phyloP scores from a whole-genome alignment of 2,329 filamentous ascomycete species.

The Purpureocillium lavendulum region DNA sequence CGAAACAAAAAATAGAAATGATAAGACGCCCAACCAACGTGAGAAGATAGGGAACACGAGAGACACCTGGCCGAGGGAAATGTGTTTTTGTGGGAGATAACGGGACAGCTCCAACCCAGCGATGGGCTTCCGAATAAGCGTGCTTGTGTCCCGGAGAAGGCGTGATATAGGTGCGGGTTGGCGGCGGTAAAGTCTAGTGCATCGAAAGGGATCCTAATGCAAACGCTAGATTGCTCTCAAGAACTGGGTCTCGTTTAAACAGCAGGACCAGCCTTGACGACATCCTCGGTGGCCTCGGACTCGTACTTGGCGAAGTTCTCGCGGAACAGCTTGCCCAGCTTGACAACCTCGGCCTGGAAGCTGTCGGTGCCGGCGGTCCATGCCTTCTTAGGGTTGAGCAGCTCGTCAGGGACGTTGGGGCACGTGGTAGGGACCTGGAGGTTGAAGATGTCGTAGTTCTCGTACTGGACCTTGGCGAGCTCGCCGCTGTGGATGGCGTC shows the following conservation, averaged over 20 bases:
- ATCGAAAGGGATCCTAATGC: neutral
- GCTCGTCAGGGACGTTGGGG: constrained; percentile 78
- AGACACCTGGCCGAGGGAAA: neutral
- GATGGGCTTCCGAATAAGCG: neutral
- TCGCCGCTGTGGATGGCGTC: constrained; percentile 97
- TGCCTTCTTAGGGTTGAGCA: constrained; percentile 88
- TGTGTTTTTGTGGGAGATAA: neutral
- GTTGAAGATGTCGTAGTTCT: constrained; percentile 95
- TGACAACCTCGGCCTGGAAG: constrained; percentile 82
- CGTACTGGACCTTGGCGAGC: constrained; percentile 86
- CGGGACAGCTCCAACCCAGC: neutral
- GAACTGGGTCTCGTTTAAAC: constrained; percentile 15
- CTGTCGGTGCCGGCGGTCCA: constrained; percentile 78
- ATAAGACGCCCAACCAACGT: neutral
- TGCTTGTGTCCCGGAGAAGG: neutral
- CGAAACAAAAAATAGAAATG: neutral
- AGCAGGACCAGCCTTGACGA: constrained; percentile 57
- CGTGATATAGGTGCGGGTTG: neutral
- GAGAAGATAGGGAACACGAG: neutral
- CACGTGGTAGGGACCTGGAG: constrained; percentile 89
- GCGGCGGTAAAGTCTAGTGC: neutral
- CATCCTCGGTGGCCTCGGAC: constrained; percentile 72
- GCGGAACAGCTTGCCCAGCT: constrained; percentile 81
- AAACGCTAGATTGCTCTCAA: neutral
- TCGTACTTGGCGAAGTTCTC: constrained; percentile 98